Evolutionary conservation across 768 basidiomycete species (phyloP).

Genomic region (Pleurotus tuber-regium): DNA sequence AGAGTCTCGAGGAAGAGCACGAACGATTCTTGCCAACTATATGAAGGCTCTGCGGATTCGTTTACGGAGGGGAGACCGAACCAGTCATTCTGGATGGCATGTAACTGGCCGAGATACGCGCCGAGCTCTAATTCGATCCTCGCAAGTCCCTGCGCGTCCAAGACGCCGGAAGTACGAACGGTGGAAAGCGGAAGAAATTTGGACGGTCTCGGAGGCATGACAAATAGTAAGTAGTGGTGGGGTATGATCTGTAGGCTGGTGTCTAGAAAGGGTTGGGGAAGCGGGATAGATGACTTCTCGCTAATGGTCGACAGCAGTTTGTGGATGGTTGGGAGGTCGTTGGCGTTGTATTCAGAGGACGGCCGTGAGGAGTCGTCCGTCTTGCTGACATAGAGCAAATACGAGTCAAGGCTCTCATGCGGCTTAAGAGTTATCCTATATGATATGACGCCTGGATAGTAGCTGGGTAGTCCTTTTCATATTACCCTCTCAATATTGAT

Average conservation of each 20-base stretch:
- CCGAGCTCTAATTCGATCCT: conserved; percentile 63
- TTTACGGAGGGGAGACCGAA: conserved; percentile 42
- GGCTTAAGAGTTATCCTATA: background rate
- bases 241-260: conserved; percentile 42
- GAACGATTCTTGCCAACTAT: conserved; percentile 79
- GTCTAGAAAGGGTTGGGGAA: conserved; percentile 48
- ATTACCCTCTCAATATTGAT: background rate
- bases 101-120: conserved; percentile 57
- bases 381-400: background rate
- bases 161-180: conserved; percentile 32
- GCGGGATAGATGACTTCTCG: conserved; percentile 45
- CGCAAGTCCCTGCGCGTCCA: conserved; percentile 35
- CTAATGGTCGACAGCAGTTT: conserved; percentile 41
- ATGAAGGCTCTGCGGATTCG: conserved; percentile 38
- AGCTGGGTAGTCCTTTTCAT: background rate
- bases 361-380: background rate
- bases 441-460: background rate
- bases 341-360: conserved; percentile 25
- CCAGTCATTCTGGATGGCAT: conserved; percentile 75
- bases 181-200: conserved; percentile 33
- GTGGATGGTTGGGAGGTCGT: conserved; percentile 36
- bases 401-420: background rate
- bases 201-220: conserved; percentile 33
- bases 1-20: conserved; percentile 54
- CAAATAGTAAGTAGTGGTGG: conserved; percentile 52